A percentile compares a stretch with the other conserved stretches of the same genome.
Conservation (phyloP, 495 filamentous ascomycete genomes). For the Beverwykella pulmonaria region DNA sequence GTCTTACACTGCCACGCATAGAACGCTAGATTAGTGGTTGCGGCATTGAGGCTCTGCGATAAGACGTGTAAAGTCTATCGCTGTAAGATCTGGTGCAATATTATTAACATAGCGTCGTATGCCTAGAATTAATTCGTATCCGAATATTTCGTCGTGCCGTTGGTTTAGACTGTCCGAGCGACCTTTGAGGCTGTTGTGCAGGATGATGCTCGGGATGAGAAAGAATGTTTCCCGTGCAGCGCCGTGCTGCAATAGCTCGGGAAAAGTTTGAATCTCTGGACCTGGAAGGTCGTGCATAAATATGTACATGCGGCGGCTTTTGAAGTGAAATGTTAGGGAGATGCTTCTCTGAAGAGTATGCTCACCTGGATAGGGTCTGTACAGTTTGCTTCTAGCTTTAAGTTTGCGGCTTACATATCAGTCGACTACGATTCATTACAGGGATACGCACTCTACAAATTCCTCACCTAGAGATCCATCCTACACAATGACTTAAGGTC, state of each 20-base stretch:
- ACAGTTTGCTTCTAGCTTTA: too few relatives aligned
- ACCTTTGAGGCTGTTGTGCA: background rate
- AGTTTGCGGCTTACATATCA: too few relatives aligned
- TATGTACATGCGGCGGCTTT: slow-evolving; percentile 6
- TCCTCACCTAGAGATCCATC: too few relatives aligned
- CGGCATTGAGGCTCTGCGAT: background rate
- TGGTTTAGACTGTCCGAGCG: background rate
- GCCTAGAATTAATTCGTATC: slow-evolving; percentile 1
- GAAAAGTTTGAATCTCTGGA: background rate
- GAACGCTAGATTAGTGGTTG: slow-evolving; percentile 3
- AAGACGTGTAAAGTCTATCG: slow-evolving; percentile 1
- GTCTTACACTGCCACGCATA: background rate
- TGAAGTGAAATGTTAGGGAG: slow-evolving; percentile 24
- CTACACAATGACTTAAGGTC: too few relatives aligned
- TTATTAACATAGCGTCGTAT: background rate
- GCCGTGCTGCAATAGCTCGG: background rate
- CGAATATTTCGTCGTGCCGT: background rate
- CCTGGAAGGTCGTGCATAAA: slow-evolving; percentile 10
- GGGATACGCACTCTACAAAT: too few relatives aligned
- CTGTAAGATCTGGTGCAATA: background rate
- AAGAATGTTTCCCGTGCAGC: background rate
- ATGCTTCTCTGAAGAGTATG: too few relatives aligned
- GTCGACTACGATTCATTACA: too few relatives aligned
- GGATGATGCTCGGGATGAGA: slow-evolving; percentile 11
- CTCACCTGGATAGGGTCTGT: too few relatives aligned